A percentile compares a stretch with the other conserved stretches of the same genome.
These are phyloP conservation scores for Lasiodiplodia hormozganensis DNA, from an alignment of 2,329 filamentous ascomycete species.

Conservation along the genomic window DNA sequence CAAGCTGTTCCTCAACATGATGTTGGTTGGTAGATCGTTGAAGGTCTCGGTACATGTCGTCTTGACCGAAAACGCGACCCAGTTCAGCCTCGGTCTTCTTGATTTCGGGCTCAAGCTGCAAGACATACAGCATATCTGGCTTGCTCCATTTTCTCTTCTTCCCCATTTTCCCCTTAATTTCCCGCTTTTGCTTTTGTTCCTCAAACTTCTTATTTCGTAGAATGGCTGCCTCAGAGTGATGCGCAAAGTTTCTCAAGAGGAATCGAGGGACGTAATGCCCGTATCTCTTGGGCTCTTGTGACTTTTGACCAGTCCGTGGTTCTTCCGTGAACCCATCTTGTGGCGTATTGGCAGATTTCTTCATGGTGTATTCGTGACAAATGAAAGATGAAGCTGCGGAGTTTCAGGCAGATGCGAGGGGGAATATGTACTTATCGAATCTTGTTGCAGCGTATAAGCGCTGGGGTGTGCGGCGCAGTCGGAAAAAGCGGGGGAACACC, in stretches of 20 bases:
- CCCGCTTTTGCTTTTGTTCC: neutral
- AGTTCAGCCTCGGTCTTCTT: constrained; percentile 33
- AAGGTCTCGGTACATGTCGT: constrained; percentile 43
- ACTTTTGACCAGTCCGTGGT: neutral
- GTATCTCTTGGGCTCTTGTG: constrained; percentile 33
- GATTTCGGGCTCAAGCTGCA: neutral
- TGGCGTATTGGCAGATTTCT: neutral
- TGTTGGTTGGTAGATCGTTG: constrained; percentile 32
- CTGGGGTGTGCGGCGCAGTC: neutral
- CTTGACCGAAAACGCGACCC: constrained; percentile 37
- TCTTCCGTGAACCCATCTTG: neutral
- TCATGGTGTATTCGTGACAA: rapidly evolving
- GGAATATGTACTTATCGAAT: neutral
- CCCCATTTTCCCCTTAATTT: neutral
- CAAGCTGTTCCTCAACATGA: constrained; percentile 40
- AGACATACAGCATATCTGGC: neutral
- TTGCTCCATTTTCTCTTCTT: neutral
- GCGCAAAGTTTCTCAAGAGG: constrained; percentile 44
- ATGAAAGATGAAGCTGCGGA: neutral
- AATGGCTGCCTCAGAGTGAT: constrained; percentile 30
- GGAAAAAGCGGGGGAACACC: neutral
- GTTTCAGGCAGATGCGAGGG: neutral
- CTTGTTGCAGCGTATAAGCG: neutral
- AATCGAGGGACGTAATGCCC: constrained; percentile 48
- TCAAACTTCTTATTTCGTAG: too few relatives aligned